Evolutionary conservation across 2,329 filamentous ascomycete genomes (phyloP).

Genomic region (Sporothrix variecibatus): DNA sequence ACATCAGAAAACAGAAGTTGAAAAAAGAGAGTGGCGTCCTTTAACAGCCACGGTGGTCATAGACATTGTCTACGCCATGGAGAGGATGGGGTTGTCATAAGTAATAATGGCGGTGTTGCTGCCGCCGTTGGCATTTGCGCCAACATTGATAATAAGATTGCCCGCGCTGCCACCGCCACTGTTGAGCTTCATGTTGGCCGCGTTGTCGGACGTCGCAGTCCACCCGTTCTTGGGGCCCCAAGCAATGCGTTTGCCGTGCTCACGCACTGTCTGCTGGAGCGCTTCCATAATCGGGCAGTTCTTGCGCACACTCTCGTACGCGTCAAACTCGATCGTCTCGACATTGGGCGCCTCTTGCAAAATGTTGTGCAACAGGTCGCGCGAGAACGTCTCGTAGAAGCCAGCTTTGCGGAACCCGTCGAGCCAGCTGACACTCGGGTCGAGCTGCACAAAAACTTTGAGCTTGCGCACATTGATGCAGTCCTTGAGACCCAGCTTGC

Average conservation of each 20-base stretch:
- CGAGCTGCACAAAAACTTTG: constrained; percentile 70
- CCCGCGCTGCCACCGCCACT: not conserved
- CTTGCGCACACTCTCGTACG: constrained; percentile 65
- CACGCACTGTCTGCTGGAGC: constrained; percentile 55
- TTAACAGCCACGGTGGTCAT: not conserved
- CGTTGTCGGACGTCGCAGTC: constrained; percentile 40
- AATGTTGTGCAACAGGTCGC: constrained; percentile 57
- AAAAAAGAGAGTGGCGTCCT: not conserved
- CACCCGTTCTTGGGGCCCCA: constrained; percentile 71
- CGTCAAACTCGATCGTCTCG: constrained; percentile 67
- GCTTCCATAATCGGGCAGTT: constrained; percentile 64
- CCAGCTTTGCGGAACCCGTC: constrained; percentile 67
- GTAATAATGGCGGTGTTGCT: not conserved
- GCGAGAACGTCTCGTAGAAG: constrained; percentile 70
- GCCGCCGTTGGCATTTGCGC: not conserved
- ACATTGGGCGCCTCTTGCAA: constrained; percentile 59
- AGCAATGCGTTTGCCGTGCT: constrained; percentile 54
- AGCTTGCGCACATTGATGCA: constrained; percentile 61
- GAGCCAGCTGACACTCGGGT: constrained; percentile 68
- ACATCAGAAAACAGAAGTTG: not conserved
- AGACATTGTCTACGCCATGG: not conserved
- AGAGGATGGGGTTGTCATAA: constrained; percentile 2
- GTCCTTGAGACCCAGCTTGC: constrained; percentile 63
- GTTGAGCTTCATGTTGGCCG: not conserved
- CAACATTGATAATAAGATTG: not conserved